These are phyloP conservation scores for Entonaema liquescens DNA, from an alignment of 495 filamentous ascomycete species.

Conservation along the genomic window DNA sequence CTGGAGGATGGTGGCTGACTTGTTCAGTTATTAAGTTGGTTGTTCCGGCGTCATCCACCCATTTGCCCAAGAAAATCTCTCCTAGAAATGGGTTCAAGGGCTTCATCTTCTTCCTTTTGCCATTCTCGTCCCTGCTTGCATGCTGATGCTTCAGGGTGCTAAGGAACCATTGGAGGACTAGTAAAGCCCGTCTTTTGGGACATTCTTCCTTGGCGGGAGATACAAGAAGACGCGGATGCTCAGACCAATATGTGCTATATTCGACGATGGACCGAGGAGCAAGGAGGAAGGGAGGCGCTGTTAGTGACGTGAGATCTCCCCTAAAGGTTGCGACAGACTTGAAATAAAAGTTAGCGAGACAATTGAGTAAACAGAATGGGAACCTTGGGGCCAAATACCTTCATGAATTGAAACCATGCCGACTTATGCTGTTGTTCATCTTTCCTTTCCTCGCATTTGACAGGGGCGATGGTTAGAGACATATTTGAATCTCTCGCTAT, in stretches of 20 bases:
- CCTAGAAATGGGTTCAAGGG: constrained; percentile 86
- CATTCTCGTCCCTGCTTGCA: constrained; percentile 79
- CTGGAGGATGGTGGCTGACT: constrained; percentile 82
- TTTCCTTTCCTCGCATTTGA: constrained; percentile 37
- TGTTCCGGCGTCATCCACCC: constrained; percentile 76
- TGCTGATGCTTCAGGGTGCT: constrained; percentile 85
- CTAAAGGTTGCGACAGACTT: constrained; percentile 86
- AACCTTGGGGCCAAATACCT: constrained; percentile 30
- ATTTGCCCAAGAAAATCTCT: constrained; percentile 88
- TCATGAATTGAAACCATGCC: constrained; percentile 49
- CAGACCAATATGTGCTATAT: constrained; percentile 87
- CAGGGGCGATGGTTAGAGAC: constrained; percentile 28
- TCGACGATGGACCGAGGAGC: constrained; percentile 81
- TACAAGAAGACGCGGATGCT: constrained; percentile 80
- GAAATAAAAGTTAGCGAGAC: constrained; percentile 8
- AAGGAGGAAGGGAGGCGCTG: constrained; percentile 86
- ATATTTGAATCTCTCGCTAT: constrained; percentile 3
- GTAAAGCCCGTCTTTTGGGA: constrained; percentile 75
- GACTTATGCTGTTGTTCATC: constrained; percentile 38
- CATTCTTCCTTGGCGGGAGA: constrained; percentile 76
- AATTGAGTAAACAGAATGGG: neutral
- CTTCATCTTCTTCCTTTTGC: constrained; percentile 84
- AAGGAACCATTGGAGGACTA: constrained; percentile 88
- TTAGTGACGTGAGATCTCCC: constrained; percentile 83
- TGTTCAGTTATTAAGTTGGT: constrained; percentile 63